Conservation (phyloP, 1,284 basidiomycete species). For the Sanghuangporus baumii region DNA sequence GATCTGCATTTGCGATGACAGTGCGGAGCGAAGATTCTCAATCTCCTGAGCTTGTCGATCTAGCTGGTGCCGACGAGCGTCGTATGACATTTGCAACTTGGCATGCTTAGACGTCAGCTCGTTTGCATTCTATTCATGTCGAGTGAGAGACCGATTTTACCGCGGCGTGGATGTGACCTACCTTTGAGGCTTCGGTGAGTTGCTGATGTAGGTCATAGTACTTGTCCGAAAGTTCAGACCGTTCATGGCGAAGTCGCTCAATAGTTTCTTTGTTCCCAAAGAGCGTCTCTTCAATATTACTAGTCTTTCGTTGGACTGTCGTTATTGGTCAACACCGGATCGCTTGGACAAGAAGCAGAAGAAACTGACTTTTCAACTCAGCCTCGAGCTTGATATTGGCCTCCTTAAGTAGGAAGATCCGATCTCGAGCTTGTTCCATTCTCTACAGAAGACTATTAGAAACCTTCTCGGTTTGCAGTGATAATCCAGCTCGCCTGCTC, state of each 20-base stretch:
- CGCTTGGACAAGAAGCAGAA: not conserved
- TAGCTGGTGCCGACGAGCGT: constrained; percentile 64
- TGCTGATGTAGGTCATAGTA: constrained; percentile 66
- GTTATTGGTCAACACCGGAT: not conserved
- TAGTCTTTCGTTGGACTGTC: not conserved
- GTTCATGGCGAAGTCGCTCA: constrained; percentile 67
- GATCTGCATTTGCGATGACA: constrained; percentile 58
- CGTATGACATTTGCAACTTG: constrained; percentile 59
- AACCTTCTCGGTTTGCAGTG: not conserved
- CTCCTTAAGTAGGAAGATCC: constrained; percentile 61
- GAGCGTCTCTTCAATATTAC: constrained; percentile 6
- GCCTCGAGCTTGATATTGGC: constrained; percentile 64
- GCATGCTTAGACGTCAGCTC: constrained; percentile 56
- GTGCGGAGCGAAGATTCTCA: constrained; percentile 59
- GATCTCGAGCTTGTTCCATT: constrained; percentile 65
- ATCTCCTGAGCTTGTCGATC: constrained; percentile 67
- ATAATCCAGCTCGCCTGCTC: constrained; percentile 47
- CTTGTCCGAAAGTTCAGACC: constrained; percentile 56
- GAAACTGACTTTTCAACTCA: constrained; percentile 54
- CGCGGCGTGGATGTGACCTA: constrained; percentile 26
- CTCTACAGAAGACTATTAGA: constrained; percentile 40
- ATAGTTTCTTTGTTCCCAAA: constrained; percentile 62
- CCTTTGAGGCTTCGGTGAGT: constrained; percentile 61
- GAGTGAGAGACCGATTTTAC: not conserved
- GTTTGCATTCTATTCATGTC: constrained; percentile 42